Conservation (phyloP, 345 rosid genomes). For the Clarkia xantiana region DNA sequence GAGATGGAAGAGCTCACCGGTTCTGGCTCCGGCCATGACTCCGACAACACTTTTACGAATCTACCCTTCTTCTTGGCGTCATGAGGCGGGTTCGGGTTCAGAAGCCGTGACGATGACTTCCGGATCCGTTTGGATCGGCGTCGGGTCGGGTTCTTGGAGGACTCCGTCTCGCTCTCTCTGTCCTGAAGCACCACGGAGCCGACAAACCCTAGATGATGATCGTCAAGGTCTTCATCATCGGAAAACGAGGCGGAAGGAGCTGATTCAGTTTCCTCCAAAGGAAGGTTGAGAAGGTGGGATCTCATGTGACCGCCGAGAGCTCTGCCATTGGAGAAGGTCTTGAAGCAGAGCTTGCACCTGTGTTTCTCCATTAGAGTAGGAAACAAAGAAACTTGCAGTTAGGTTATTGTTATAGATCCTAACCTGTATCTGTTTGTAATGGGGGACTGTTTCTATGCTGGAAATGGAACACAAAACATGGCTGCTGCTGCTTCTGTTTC, state of each 20-base stretch:
- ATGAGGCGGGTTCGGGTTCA: no score
- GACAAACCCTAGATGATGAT: constrained; percentile 8
- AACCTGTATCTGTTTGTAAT: no score
- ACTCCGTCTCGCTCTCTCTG: constrained; percentile 71
- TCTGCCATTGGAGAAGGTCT: constrained; percentile 47
- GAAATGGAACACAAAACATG: background rate
- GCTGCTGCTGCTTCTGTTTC: no score
- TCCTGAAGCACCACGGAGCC: constrained; percentile 46
- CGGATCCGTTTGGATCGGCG: constrained; percentile 53
- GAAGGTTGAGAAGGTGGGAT: constrained; percentile 57
- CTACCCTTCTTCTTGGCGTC: no score
- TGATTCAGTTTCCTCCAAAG: constrained; percentile 16
- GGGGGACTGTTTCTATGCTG: constrained; percentile 6
- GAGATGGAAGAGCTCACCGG: constrained; percentile 64
- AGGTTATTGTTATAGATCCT: no score
- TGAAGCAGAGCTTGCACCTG: constrained; percentile 58
- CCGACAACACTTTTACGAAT: background rate
- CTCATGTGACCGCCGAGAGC: no score
- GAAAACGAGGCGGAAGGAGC: constrained; percentile 12
- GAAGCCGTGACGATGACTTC: background rate
- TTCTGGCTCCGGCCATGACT: constrained; percentile 29
- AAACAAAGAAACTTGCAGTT: no score
- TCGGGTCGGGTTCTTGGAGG: constrained; percentile 48
- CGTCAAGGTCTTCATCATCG: no score
- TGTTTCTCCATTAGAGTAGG: constrained; percentile 40